Evolutionary conservation across 2,329 filamentous ascomycete species (phyloP), one percentile per base, ranked within the genome.

Genomic region (Lasiodiplodia theobromae): DNA sequence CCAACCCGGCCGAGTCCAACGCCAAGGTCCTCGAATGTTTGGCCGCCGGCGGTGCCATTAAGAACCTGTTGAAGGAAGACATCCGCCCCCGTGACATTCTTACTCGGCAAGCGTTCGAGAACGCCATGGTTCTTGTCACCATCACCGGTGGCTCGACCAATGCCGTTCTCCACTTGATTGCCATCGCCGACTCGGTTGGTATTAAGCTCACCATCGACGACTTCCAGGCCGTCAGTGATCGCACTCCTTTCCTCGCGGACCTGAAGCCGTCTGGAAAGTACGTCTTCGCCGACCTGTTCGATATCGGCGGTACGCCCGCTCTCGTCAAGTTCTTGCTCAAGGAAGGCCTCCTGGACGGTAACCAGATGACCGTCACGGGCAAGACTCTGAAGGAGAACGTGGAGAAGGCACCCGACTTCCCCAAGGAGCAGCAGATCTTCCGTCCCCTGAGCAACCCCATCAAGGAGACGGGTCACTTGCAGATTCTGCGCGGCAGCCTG

Each of bases 391-490:
- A 81, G 70, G 73, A 85, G 74, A 86, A 86, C 73, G 74, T 85
- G 44, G 81, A 84, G 74, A 85, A 87, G 37, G 85, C 84, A 0
- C 85, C 86, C 10, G 87, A 87, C 72, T 91, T 93, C 83, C 89
- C 90, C 21, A 81, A 83, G 2, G 87, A 91, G 73, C 91, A 93
- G 79, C 85, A 89, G 71, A 91, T 93, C 76, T 91, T 93, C 73
- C 85, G 87, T 16, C 89, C 89, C 1, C 79, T 92, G 70, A 87
- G 83, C 77, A 86, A 91, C 73, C 91, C 91, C 2, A 89, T 93
- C 80, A 93, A 93, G 78, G 71, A 81, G 52, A 91, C 89, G 1
- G 91, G 91, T 47, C 91, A 93, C 75, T 88, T 93, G 72, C 89
- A 92, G 80, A 92, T 93, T 73, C 84, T 93, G 7, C 86, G 89